Percentiles rank a stretch among this genome's conserved stretches.
Evolutionary conservation across 2,329 filamentous ascomycete species (phyloP).

Genomic region (Nemania abortiva): DNA sequence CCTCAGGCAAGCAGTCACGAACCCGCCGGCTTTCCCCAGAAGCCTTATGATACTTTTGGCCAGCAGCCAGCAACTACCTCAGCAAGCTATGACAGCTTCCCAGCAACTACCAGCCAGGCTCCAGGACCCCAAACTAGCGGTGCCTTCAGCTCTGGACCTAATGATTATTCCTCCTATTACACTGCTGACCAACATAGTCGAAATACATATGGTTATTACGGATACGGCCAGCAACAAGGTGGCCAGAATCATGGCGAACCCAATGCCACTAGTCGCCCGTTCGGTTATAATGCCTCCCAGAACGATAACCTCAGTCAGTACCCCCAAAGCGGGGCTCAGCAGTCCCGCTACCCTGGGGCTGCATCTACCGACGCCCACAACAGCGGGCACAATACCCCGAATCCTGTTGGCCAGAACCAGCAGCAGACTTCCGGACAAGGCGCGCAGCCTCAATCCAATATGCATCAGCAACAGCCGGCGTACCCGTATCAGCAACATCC

Average conservation of each 20-base stretch:
- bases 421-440: constrained; percentile 54
- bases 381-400: constrained; percentile 91
- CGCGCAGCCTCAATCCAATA: constrained; percentile 55
- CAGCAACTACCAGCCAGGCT: constrained; percentile 68
- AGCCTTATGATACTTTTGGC: constrained; percentile 88
- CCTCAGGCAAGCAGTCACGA: constrained; percentile 73
- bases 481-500: constrained; percentile 51
- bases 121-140: constrained; percentile 70
- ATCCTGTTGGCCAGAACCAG: constrained; percentile 74
- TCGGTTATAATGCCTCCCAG: constrained; percentile 77
- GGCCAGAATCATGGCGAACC: constrained; percentile 79
- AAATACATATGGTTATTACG: constrained; percentile 82
- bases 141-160: constrained; percentile 78
- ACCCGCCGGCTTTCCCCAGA: constrained; percentile 72
- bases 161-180: constrained; percentile 89
- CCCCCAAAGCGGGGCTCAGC: constrained; percentile 79
- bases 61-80: constrained; percentile 70
- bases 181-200: constrained; percentile 81
- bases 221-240: constrained; percentile 66
- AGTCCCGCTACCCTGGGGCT: constrained; percentile 69
- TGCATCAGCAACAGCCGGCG: constrained; percentile 51
- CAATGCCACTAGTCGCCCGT: constrained; percentile 78
- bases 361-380: constrained; percentile 77
- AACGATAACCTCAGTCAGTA: constrained; percentile 76
- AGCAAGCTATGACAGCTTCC: constrained; percentile 68